These are phyloP conservation scores for Umbelopsis isabellina DNA, from an alignment of 192 early-diverging fungal species.

Conservation along the genomic window DNA sequence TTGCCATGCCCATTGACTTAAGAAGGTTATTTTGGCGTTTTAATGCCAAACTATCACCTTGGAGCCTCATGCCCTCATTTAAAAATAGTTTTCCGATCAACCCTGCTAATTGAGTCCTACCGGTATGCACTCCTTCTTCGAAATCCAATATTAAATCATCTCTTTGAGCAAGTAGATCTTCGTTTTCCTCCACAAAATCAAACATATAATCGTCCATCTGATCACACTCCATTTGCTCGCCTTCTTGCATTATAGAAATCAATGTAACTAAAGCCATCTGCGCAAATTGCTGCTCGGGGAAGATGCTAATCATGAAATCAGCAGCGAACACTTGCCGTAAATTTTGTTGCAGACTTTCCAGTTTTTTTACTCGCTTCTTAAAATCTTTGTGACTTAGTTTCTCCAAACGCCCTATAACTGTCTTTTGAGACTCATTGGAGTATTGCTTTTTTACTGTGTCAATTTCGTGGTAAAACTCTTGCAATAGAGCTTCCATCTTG, in stretches of 20 bases:
- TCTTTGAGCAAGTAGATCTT: constrained; percentile 53
- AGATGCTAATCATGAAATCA: constrained; percentile 45
- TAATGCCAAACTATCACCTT: constrained; percentile 59
- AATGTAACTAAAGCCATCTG: constrained; percentile 63
- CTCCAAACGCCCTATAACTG: constrained; percentile 51
- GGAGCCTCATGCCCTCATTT: constrained; percentile 73
- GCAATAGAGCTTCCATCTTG: background rate
- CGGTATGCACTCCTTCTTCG: constrained; percentile 69
- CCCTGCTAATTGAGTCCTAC: constrained; percentile 70
- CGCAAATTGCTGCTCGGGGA: constrained; percentile 33
- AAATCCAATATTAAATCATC: constrained; percentile 69
- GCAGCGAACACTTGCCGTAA: constrained; percentile 54
- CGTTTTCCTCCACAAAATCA: constrained; percentile 62
- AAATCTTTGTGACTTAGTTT: constrained; percentile 70
- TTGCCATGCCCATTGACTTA: constrained; percentile 52
- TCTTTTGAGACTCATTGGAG: constrained; percentile 6
- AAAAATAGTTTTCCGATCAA: constrained; percentile 74
- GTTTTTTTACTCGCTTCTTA: constrained; percentile 61
- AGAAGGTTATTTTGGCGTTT: constrained; percentile 55
- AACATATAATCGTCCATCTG: constrained; percentile 50
- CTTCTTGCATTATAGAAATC: constrained; percentile 76
- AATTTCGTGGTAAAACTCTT: constrained; percentile 44
- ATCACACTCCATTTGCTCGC: constrained; percentile 70
- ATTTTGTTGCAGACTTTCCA: constrained; percentile 64
- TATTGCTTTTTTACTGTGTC: constrained; percentile 36